These are phyloP conservation scores for Salix viminalis DNA, from an alignment of 345 rosid genomes.

Conservation along the genomic window DNA sequence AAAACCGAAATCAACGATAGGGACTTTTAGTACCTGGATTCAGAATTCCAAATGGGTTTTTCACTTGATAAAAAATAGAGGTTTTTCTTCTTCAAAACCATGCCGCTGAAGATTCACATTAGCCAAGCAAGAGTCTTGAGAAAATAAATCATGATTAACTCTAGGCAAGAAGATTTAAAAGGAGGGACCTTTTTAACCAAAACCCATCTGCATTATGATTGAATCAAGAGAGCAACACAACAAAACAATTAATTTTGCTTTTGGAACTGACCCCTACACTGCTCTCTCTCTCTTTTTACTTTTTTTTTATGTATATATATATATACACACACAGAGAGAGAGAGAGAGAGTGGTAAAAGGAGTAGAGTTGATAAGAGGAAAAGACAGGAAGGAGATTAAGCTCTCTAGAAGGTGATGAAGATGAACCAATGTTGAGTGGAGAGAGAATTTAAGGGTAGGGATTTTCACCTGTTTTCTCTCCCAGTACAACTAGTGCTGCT, in stretches of 20 bases:
- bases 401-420: neutral
- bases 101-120: neutral
- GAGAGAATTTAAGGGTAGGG: neutral
- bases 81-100: neutral
- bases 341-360: neutral
- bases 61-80: slow-evolving; percentile 4
- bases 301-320: neutral
- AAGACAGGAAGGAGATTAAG: neutral
- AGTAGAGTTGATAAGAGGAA: neutral
- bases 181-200: neutral
- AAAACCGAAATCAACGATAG: slow-evolving; percentile 4
- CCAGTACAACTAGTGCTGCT: neutral
- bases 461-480: neutral
- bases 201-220: slow-evolving; percentile 6
- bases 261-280: neutral
- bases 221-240: neutral
- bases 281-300: neutral
- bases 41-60: neutral
- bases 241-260: neutral
- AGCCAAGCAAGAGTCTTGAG: slow-evolving; percentile 33
- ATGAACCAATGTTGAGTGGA: neutral
- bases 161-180: slow-evolving; percentile 6
- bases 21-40: slow-evolving; percentile 18
- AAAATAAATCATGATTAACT: slow-evolving; percentile 24
- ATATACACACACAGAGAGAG: too few relatives aligned